Percentiles rank a stretch among this genome's conserved stretches.
phyloP scores from a whole-genome alignment of 1,284 basidiomycete genomes.

The Tilletia caries region DNA sequence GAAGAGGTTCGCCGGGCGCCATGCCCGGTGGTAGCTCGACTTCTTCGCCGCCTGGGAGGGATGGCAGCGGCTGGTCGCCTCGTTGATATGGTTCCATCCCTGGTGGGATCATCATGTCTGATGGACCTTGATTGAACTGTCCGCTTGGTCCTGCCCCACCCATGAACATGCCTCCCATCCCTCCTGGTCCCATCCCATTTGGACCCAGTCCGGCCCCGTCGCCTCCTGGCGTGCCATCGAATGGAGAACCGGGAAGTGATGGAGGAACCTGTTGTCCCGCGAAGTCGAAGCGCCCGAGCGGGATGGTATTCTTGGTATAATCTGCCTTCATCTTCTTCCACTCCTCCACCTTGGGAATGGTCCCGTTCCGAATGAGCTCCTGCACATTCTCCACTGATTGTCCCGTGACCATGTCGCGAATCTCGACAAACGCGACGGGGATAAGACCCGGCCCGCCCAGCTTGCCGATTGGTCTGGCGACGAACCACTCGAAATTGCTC shows the following conservation, averaged over 20 bases:
- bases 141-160: background rate
- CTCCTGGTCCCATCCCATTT: background rate
- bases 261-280: conserved; percentile 9
- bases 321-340: conserved; percentile 94
- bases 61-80: background rate
- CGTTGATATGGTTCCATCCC: background rate
- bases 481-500: conserved; percentile 44
- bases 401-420: conserved; percentile 82
- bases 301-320: conserved; percentile 94
- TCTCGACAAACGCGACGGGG: conserved; percentile 91
- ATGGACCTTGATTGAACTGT: background rate
- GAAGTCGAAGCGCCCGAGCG: conserved; percentile 79
- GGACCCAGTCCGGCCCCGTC: background rate
- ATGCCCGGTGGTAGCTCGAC: conserved; percentile 39
- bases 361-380: conserved; percentile 74
- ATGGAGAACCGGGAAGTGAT: conserved; percentile 23
- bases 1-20: conserved; percentile 36
- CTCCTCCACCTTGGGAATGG: conserved; percentile 89
- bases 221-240: background rate
- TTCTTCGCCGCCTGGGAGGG: background rate
- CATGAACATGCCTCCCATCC: background rate
- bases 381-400: conserved; percentile 64
- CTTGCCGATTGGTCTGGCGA: conserved; percentile 59
- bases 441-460: conserved; percentile 94
- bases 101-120: background rate